Percentiles rank a stretch among this genome's conserved stretches.
Conservation (phyloP, 768 basidiomycete genomes). For the Tylopilus felleus region DNA sequence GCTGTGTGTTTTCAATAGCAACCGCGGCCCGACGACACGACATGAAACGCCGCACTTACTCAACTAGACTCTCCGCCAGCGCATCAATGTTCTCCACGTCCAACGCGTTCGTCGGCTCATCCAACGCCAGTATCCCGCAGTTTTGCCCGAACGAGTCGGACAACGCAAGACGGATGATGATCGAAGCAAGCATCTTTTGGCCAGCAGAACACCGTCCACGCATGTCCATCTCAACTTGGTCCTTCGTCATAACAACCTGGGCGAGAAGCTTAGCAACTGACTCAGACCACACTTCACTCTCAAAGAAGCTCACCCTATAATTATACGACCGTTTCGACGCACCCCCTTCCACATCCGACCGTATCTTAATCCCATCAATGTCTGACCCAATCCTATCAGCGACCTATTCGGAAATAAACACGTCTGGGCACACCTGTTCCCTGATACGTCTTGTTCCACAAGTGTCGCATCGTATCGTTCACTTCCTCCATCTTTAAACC, state of each 20-base stretch:
- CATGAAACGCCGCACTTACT: conserved; percentile 53
- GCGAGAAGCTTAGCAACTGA: conserved; percentile 5
- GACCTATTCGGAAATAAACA: not conserved
- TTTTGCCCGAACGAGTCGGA: conserved; percentile 98
- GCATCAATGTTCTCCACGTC: conserved; percentile 97
- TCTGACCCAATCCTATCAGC: conserved; percentile 48
- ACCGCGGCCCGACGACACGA: not conserved
- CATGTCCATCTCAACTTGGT: conserved; percentile 99
- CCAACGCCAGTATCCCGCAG: conserved; percentile 94
- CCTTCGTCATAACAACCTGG: conserved; percentile 98
- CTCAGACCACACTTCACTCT: conserved; percentile 1
- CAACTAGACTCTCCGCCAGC: conserved; percentile 84
- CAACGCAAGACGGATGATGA: conserved; percentile 94
- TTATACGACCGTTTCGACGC: conserved; percentile 94
- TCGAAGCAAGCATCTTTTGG: conserved; percentile 97
- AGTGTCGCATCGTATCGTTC: conserved; percentile 93
- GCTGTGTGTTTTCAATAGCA: conserved; percentile 36
- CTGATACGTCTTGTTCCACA: conserved; percentile 99
- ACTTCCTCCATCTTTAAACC: conserved; percentile 98
- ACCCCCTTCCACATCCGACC: conserved; percentile 89
- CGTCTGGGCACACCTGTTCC: conserved; percentile 70
- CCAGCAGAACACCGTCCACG: conserved; percentile 97
- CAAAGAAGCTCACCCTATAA: conserved; percentile 67
- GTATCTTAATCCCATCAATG: conserved; percentile 95
- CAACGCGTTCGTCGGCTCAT: conserved; percentile 97